Percentiles rank a stretch among this genome's conserved stretches.
phyloP scores from a whole-genome alignment of 2,329 filamentous ascomycete species.

The Aureobasidium zeae region DNA sequence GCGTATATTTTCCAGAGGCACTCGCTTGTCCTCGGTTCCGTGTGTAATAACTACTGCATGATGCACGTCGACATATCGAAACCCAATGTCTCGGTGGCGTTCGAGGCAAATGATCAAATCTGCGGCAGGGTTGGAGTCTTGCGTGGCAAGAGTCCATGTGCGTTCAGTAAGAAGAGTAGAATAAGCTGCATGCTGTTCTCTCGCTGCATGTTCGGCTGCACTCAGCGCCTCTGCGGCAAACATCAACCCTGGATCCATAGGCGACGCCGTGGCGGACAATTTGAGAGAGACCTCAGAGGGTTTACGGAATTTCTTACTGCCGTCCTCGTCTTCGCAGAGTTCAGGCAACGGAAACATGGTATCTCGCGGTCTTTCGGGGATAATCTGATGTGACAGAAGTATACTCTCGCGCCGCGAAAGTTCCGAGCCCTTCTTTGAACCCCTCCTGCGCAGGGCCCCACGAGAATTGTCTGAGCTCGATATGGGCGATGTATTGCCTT shows the following conservation, averaged over 20 bases:
- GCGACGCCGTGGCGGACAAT: constrained; percentile 26
- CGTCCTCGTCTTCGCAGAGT: constrained; percentile 19
- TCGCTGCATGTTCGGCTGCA: constrained; percentile 55
- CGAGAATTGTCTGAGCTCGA: constrained; percentile 1
- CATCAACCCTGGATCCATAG: constrained; percentile 36
- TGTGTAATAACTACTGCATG: constrained; percentile 89
- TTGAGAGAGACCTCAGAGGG: constrained; percentile 23
- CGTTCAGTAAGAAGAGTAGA: constrained; percentile 80
- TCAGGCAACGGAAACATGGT: constrained; percentile 24
- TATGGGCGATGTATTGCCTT: constrained; percentile 16
- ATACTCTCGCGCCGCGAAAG: constrained; percentile 37
- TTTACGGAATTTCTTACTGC: constrained; percentile 16
- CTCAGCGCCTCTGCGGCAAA: constrained; percentile 26
- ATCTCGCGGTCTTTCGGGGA: constrained; percentile 30
- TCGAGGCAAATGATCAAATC: constrained; percentile 90
- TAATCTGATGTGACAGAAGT: constrained; percentile 41
- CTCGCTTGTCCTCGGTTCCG: constrained; percentile 78
- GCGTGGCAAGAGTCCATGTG: constrained; percentile 89
- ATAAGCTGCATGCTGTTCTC: constrained; percentile 65
- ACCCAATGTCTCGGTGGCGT: constrained; percentile 81
- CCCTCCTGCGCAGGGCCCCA: neutral
- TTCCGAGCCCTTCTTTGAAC: constrained; percentile 20
- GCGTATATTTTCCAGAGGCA: constrained; percentile 87
- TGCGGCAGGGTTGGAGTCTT: constrained; percentile 84
- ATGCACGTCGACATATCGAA: constrained; percentile 93